Base-by-base conservation (phyloP, 345 rosid species). In the Dipteronia sinensis region DNA sequence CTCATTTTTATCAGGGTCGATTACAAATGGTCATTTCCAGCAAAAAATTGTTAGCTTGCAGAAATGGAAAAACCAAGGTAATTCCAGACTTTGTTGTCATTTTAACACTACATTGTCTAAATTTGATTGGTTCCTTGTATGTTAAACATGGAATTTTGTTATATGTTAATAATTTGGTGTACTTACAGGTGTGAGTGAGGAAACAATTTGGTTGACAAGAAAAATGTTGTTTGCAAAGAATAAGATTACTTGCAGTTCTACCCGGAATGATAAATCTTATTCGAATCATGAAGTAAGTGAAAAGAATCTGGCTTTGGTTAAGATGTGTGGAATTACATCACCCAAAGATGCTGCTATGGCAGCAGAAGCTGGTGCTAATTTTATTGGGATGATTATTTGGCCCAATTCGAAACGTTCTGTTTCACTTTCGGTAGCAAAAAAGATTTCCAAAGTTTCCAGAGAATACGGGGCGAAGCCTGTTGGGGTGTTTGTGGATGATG, bases 401-500 rank as follows among this genome's bases (percentile, higher is more conserved):
- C 95, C 98, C 12, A 81, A 92, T 65, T 90, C 98, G 49, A 96
- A 92, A 76, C 91, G 94, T 2, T 94, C 98, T 5, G 72, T 96
- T 84, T 90, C 98, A 20, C 85, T 87, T 55, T 82, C 92, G 15
- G 85, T 84, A 40, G 98, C 95, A 1, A 90, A 89, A 82, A 97
- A 96, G 78, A 91, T 92, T 77, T 92, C 98, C 16, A 90, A 86
- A 85, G 93, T 88, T 65, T 95, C 98, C 1, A 88, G 95, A 51
- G 91, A 86, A 69, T 79, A 86, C 25, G 94, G 94, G 16, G 95
- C 92, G 13, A 67, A 81, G 71, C 94, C 98, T 13, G 97, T 92
- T 77, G 98, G 98, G 71, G 97, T 94, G 46, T 92, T 92, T 84
- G 98, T 92, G 62, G 93, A 92, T 62, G 98, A 96, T 80, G 92